Evolutionary conservation across 2,329 filamentous ascomycete genomes (phyloP).

Genomic region (Ustilaginoidea virens): DNA sequence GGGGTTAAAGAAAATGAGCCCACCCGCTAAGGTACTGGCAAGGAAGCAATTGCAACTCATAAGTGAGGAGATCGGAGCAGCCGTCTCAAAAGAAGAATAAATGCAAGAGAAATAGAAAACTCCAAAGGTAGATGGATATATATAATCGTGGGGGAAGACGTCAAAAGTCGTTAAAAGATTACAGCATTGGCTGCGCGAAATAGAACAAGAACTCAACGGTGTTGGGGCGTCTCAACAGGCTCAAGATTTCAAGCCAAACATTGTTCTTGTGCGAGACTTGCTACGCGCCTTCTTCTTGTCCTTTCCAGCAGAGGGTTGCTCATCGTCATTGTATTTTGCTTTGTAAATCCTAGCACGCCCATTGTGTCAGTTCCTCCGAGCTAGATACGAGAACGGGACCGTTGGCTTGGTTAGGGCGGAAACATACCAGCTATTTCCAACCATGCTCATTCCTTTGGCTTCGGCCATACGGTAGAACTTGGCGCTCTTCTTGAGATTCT

Average conservation of each 20-base stretch:
- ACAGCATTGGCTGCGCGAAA: no score
- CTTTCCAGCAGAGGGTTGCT: conserved; percentile 25
- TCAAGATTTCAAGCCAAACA: conserved; percentile 42
- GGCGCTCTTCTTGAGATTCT: conserved; percentile 88
- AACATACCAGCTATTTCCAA: conserved; percentile 91
- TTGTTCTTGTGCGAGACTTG: conserved; percentile 60
- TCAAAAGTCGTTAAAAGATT: no score
- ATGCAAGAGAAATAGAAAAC: no score
- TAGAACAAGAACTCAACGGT: neutral
- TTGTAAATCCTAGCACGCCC: conserved; percentile 73
- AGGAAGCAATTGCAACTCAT: no score
- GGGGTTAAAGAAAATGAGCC: no score
- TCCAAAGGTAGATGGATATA: no score
- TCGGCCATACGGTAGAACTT: conserved; percentile 83
- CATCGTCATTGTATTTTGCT: conserved; percentile 70
- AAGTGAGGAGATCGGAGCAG: no score
- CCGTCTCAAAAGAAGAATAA: no score
- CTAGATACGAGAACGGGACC: no score
- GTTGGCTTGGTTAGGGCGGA: neutral
- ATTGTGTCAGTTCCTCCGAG: neutral
- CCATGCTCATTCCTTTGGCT: conserved; percentile 89
- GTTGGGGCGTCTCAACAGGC: neutral
- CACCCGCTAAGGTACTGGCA: no score
- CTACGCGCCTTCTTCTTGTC: conserved; percentile 51
- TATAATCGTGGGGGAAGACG: no score